Evolutionary conservation across 352 stramenopile species (phyloP).

Genomic region (Albugo laibachii): DNA sequence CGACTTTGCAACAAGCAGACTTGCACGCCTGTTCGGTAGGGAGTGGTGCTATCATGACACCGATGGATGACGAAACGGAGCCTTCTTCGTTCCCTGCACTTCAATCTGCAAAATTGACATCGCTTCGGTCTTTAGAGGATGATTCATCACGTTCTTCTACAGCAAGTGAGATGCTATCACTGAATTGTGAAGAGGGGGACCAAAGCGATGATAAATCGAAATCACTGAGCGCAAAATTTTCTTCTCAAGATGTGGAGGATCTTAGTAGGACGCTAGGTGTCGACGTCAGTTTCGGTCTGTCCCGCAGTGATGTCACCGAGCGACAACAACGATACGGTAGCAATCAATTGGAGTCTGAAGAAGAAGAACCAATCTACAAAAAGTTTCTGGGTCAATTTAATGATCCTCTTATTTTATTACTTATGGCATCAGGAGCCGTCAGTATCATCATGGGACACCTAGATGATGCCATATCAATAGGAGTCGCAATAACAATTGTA

Average conservation of each 20-base stretch:
- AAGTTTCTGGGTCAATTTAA: slow-evolving; percentile 92
- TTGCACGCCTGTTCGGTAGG: too few relatives aligned
- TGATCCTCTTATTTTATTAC: slow-evolving; percentile 92
- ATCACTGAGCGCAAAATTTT: too few relatives aligned
- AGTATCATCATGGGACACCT: slow-evolving; percentile 86
- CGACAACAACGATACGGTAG: slow-evolving; percentile 46
- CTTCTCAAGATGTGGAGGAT: slow-evolving; percentile 12
- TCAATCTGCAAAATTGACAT: too few relatives aligned
- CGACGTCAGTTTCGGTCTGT: slow-evolving; percentile 40
- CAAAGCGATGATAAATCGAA: too few relatives aligned
- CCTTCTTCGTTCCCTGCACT: too few relatives aligned
- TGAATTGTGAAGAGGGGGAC: too few relatives aligned
- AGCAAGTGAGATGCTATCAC: too few relatives aligned
- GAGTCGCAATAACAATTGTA: slow-evolving; percentile 92
- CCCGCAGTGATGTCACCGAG: slow-evolving; percentile 23
- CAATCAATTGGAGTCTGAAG: slow-evolving; percentile 49
- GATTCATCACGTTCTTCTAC: too few relatives aligned
- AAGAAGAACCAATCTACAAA: slow-evolving; percentile 60
- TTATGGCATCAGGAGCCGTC: slow-evolving; percentile 83
- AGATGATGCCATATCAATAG: slow-evolving; percentile 91
- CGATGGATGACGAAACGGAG: too few relatives aligned
- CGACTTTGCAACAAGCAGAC: too few relatives aligned
- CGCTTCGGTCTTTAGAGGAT: too few relatives aligned
- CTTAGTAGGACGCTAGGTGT: slow-evolving; percentile 41
- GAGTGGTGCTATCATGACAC: too few relatives aligned